Evolutionary conservation across 202 grass and related monocot genomes (phyloP), one percentile per base, ranked within the genome.

Genomic region (Tripidium arundinaceum): DNA sequence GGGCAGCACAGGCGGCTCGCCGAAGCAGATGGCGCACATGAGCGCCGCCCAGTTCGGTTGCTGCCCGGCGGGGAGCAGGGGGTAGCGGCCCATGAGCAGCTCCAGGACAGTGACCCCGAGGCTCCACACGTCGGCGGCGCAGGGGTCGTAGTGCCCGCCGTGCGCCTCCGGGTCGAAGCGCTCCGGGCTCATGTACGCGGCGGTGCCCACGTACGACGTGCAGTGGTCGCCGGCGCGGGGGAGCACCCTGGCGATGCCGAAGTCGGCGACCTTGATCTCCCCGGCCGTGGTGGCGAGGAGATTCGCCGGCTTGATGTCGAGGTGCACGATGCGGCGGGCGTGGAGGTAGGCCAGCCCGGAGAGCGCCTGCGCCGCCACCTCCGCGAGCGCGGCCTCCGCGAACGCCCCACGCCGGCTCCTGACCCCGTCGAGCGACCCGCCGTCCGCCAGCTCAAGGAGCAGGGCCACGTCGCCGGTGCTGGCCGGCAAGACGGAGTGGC

Each of bases 121-220:
- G 65, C 91, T 75, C 94, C 94, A 97, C 15, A 94, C 89, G 66
- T 97, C 91, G 12, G 89, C 94, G 29, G 89, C 91, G 68, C 34
- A 92, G 11, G 94, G 91, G 74, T 94, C 89, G 70, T 70, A 84
- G 65, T 74, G 81, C 6, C 90, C 94, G 29, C 87, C 91, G 54
- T 94, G 90, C 40, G 87, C 79, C 31, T 94, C 94, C 16, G 87
- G 80, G 59, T 97, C 94, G 61, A 97, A 92, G 0, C 94, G 77
- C 78, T 97, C 94, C 0, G 94, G 94, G 61, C 94, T 97, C 89
- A 97, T 94, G 85, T 97, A 97, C 29, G 91, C 94, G 24, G 91
- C 76, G 4, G 94, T 94, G 37, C 94, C 91, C 24, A 74, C 77
- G 46, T 90, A 90, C 1, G 94, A 70, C 26, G 72, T 19, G 85